Base-by-base conservation (phyloP, 2,329 filamentous ascomycete species). In the Elsinoe australis region DNA sequence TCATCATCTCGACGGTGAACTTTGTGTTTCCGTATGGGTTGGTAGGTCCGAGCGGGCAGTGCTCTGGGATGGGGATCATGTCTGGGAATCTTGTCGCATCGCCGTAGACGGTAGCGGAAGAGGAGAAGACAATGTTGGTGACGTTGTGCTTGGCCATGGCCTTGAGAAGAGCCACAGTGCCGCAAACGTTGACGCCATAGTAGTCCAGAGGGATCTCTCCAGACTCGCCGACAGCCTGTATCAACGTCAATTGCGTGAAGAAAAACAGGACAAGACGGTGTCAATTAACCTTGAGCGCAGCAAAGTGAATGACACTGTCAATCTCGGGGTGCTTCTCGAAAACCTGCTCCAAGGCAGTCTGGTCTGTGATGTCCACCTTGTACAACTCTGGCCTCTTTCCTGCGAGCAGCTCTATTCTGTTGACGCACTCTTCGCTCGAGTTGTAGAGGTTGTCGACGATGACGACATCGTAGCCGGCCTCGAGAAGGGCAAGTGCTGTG, bases 1-100 rank as follows among this genome's bases (percentile, higher is more conserved):
- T 95, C 67, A 95, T 82, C 56, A 75, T 78, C 74, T 98, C 92
- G 54, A 95, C 88, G 57, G 83, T 85, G 61, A 86, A 83, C 75
- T 98, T 98, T 55, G 92, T 98, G 69, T 87, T 87, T 54, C 92
- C 94, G 70, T 98, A 98, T 19, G 90, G 88, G 75, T 96, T 98
- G 57, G 92, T 98, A 10, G 92, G 87, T 45, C 88, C 90, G 54
- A 94, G 87, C 52, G 94, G 92, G 76, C 92, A 98, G 68, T 86
- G 75, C 72, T 98, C 92, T 45, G 92, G 92, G 62, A 98, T 98
- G 55, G 92, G 92, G 56, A 98, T 98, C 92, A 98, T 98, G 76
- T 94, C 84, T 58, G 85, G 82, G 71, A 95, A 87, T 64, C 88
- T 85, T 36, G 92, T 96, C 47, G 90, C 92, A 69, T 98, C 94